Evolutionary conservation across 768 basidiomycete genomes (phyloP), one percentile per base, ranked within the genome.

Genomic region (Mycena vitilis): DNA sequence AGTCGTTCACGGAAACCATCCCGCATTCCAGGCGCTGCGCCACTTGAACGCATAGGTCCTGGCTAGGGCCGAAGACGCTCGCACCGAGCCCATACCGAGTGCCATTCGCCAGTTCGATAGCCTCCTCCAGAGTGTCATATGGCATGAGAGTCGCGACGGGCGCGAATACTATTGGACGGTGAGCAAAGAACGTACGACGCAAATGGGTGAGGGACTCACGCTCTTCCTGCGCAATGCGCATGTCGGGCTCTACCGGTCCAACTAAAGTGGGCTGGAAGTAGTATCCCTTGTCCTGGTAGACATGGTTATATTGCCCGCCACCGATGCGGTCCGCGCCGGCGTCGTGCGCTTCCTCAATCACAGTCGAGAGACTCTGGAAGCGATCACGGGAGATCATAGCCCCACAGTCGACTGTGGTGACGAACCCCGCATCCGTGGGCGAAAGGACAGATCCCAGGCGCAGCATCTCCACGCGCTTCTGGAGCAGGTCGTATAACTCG

Each of bases 1-100:
- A 98, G 81, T 99, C 98, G 73, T 99, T 99, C 69, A 98, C 85
- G 22, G 96, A 91, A 4, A 99, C 97, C 98, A 99, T 99, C 53
- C 97, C 97, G 73, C 95, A 96, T 60, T 97, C 89, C 58, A 99
- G 82, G 55, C 84, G 81, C 72, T 89, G 89, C 36, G 96, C 96
- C 23, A 99, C 91, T 55, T 91, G 83, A 60, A 94, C 72, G 75
- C 95, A 95, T 49, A 92, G 82, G 47, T 87, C 85, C 77, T 92
- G 91, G 75, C 94, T 89, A 12, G 91, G 91, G 11, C 98, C 98
- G 76, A 96, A 99, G 22, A 99, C 95, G 62, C 94, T 94, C 2
- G 96, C 95, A 22, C 96, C 97, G 36, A 99, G 89, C 15, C 94
- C 96, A 77, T 93, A 99, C 23, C 86, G 85, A 0, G 95, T 96